These are phyloP conservation scores for Coprinopsis sp. DNA, from an alignment of 768 basidiomycete species.

Conservation along the genomic window DNA sequence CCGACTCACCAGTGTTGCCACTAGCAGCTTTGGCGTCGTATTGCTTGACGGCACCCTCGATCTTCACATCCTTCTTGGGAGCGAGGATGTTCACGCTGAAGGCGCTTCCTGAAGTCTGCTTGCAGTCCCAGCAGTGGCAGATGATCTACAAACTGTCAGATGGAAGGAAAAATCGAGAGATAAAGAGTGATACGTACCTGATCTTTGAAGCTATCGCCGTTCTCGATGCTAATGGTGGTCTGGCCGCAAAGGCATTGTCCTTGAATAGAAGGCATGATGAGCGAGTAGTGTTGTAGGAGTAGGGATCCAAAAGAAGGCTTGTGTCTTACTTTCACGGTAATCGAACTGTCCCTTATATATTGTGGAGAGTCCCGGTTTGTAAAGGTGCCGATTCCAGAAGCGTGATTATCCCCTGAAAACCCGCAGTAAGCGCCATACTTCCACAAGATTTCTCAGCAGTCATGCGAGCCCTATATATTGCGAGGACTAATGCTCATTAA, in stretches of 20 bases:
- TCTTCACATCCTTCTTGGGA: conserved; percentile 27
- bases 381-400: too few relatives aligned
- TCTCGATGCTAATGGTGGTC: conserved; percentile 20
- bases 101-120: conserved; percentile 33
- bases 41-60: conserved; percentile 27
- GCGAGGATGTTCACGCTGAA: conserved; percentile 36
- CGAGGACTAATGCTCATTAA: too few relatives aligned
- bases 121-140: conserved; percentile 36
- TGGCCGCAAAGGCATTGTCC: conserved; percentile 32
- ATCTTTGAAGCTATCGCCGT: conserved; percentile 21
- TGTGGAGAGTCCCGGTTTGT: too few relatives aligned
- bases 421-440: too few relatives aligned
- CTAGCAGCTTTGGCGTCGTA: conserved; percentile 26
- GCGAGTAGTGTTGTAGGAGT: too few relatives aligned
- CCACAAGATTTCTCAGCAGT: too few relatives aligned
- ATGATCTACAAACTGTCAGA: conserved; percentile 16
- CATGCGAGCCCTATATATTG: too few relatives aligned
- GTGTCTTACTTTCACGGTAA: too few relatives aligned
- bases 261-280: conserved; percentile 14
- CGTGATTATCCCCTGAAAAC: too few relatives aligned
- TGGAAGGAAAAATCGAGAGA: conserved; percentile 5
- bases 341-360: too few relatives aligned
- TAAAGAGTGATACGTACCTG: conserved; percentile 18
- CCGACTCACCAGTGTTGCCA: conserved; percentile 30
- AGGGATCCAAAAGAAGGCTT: too few relatives aligned